phyloP scores from a whole-genome alignment of 805 yeast species.

The Saccharomycopsis synnaedendra region DNA sequence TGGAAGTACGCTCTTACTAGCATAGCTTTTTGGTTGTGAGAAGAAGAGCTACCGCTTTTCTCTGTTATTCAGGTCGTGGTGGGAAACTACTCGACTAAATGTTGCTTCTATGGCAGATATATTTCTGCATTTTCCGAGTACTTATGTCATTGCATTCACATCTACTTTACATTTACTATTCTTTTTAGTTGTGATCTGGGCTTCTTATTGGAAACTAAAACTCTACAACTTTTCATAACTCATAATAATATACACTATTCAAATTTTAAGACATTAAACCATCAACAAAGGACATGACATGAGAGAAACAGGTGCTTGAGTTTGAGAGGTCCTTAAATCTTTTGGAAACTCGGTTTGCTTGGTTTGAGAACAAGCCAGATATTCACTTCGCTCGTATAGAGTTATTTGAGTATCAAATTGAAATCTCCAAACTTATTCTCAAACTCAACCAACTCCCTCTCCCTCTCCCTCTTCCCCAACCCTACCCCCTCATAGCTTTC shows the following conservation, averaged over 20 bases:
- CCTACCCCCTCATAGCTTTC: not conserved
- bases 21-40: no score
- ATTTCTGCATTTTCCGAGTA: no score
- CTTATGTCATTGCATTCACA: no score
- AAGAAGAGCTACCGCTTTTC: no score
- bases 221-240: not conserved
- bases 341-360: not conserved
- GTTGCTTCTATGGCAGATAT: no score
- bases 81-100: no score
- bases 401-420: conserved; percentile 5
- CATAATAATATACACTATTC: not conserved
- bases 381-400: not conserved
- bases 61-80: no score
- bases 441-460: conserved; percentile 1
- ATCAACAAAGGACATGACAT: not conserved
- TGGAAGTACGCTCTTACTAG: no score
- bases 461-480: conserved; percentile 22
- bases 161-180: no score
- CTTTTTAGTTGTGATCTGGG: no score
- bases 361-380: not conserved
- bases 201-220: no score
- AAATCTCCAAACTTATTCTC: conserved; percentile 8
- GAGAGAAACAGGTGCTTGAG: not conserved
- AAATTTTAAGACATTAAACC: not conserved
- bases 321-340: not conserved